Evolutionary conservation across 2,329 filamentous ascomycete species (phyloP).

Genomic region (Arachnopeziza araneosa): DNA sequence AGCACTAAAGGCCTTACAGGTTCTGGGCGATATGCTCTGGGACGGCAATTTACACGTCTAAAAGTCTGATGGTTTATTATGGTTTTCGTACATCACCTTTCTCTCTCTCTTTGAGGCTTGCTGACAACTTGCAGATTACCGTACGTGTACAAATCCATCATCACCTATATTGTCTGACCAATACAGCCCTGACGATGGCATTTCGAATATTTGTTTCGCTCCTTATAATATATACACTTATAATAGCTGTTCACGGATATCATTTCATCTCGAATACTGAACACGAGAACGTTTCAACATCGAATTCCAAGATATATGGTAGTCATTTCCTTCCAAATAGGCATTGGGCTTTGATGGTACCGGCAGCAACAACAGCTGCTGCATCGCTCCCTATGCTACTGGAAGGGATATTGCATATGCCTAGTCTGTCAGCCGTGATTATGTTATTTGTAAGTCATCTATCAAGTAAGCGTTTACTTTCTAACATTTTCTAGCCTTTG

Average conservation of each 20-base stretch:
- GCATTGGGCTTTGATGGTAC: conserved; percentile 17
- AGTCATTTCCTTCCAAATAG: conserved; percentile 5
- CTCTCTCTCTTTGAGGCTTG: not conserved
- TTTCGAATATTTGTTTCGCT: too few species aligned
- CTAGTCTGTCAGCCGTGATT: conserved; percentile 22
- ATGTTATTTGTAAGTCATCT: conserved; percentile 25
- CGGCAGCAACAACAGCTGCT: conserved; percentile 18
- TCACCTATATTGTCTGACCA: too few species aligned
- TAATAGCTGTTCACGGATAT: too few species aligned
- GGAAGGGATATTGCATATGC: conserved; percentile 24
- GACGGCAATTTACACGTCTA: conserved; percentile 16
- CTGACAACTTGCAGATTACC: conserved; percentile 20
- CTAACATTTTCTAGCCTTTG: conserved; percentile 15
- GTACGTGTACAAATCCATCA: conserved; percentile 4
- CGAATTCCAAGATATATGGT: not conserved
- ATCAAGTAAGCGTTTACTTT: not conserved
- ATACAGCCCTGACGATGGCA: too few species aligned
- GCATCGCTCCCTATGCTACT: conserved; percentile 22
- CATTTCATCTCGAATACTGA: too few species aligned
- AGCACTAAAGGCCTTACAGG: not conserved
- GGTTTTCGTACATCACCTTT: conserved; percentile 16
- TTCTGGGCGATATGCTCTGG: conserved; percentile 16
- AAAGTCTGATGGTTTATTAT: conserved; percentile 18
- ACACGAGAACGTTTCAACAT: too few species aligned
- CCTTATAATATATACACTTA: too few species aligned